These are phyloP conservation scores for Geranium brycei DNA, from an alignment of 345 rosid genomes.

Conservation along the genomic window DNA sequence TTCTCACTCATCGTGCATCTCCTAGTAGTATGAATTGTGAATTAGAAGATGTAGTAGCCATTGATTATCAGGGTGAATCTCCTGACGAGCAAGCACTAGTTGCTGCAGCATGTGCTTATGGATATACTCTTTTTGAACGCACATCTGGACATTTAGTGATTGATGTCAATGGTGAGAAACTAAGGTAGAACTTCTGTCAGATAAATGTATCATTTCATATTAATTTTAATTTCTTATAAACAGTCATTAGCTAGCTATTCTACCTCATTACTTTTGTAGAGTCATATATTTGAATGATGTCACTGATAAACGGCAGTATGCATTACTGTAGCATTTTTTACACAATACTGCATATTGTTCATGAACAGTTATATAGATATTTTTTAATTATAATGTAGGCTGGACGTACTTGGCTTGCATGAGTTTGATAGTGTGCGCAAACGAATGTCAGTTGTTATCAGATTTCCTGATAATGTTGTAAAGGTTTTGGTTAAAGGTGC, in stretches of 20 bases:
- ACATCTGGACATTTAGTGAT: slow-evolving; percentile 69
- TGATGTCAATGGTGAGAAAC: slow-evolving; percentile 49
- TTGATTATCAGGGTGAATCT: slow-evolving; percentile 73
- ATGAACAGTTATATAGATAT: slow-evolving; percentile 1
- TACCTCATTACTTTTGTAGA: too few relatives aligned
- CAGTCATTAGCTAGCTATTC: not conserved
- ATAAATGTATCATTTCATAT: not conserved
- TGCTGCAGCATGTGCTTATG: slow-evolving; percentile 67
- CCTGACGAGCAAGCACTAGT: slow-evolving; percentile 83
- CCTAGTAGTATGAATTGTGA: slow-evolving; percentile 6
- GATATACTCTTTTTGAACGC: slow-evolving; percentile 61
- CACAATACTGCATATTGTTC: slow-evolving; percentile 4
- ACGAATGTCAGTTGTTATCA: slow-evolving; percentile 72
- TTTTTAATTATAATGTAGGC: slow-evolving; percentile 23
- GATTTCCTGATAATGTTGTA: slow-evolving; percentile 48
- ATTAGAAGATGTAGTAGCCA: slow-evolving; percentile 23
- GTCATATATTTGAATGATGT: not conserved
- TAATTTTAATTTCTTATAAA: too few relatives aligned
- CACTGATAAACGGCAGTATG: not conserved
- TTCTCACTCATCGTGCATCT: slow-evolving; percentile 13
- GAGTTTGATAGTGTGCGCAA: slow-evolving; percentile 72
- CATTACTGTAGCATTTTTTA: not conserved
- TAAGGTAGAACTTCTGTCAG: slow-evolving; percentile 32
- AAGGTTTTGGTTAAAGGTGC: slow-evolving; percentile 80
- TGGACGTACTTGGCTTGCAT: slow-evolving; percentile 65